Evolutionary conservation across 306 rosid genomes (phyloP).

Genomic region (Gleditsia sinensis): DNA sequence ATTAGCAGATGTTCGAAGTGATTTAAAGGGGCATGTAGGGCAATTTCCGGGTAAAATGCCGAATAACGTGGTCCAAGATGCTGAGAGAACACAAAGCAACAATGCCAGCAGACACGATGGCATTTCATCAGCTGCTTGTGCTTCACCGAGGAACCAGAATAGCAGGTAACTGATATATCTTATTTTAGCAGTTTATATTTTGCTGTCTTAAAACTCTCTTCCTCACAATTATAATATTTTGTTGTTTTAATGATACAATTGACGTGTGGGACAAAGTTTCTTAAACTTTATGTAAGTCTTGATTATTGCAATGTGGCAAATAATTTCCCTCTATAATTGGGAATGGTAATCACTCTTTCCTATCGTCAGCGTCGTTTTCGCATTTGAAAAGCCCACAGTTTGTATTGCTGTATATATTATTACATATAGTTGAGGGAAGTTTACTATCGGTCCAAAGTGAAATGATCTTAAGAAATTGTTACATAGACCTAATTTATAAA

Average conservation of each 20-base stretch:
- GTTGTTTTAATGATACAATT: background rate
- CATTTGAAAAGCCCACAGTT: too few species aligned
- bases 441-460: background rate
- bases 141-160: slow-evolving; percentile 40
- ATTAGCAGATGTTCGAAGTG: slow-evolving; percentile 42
- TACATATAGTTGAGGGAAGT: background rate
- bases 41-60: slow-evolving; percentile 37
- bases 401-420: too few species aligned
- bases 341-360: too few species aligned
- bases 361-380: too few species aligned
- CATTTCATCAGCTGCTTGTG: slow-evolving; percentile 36
- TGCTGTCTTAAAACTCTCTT: background rate
- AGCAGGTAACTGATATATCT: slow-evolving; percentile 38
- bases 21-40: slow-evolving; percentile 40
- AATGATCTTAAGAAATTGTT: too few species aligned
- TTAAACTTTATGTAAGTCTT: background rate
- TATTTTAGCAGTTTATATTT: background rate
- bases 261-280: background rate
- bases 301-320: too few species aligned
- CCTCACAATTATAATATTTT: background rate
- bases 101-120: slow-evolving; percentile 45
- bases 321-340: too few species aligned
- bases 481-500: too few species aligned
- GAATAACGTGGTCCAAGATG: slow-evolving; percentile 42
- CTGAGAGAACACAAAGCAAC: slow-evolving; percentile 42